Evolutionary conservation across 805 yeast species (phyloP).

Genomic region (Cyberlindnera misumaiensis): DNA sequence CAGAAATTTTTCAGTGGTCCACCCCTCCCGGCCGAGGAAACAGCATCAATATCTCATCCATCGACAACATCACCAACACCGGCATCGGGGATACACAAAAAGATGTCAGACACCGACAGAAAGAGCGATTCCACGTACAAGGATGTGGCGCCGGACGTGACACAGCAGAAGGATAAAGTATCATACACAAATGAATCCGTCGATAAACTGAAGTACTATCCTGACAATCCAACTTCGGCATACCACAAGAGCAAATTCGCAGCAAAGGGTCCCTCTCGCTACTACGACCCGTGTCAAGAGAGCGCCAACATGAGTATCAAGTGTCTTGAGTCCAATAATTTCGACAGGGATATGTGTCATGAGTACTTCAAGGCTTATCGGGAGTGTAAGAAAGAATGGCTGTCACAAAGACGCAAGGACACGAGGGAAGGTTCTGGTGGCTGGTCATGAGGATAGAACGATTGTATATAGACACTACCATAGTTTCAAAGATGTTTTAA

Average conservation of each 20-base stretch:
- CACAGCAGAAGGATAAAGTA: slow-evolving; percentile 32
- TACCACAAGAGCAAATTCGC: slow-evolving; percentile 64
- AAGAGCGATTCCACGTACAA: slow-evolving; percentile 16
- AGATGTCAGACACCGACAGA: slow-evolving; percentile 9
- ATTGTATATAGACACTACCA: not conserved
- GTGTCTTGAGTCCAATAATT: slow-evolving; percentile 74
- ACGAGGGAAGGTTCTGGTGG: slow-evolving; percentile 22
- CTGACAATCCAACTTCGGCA: slow-evolving; percentile 78
- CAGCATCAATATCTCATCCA: no score
- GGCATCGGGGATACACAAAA: not conserved
- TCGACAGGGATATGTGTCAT: slow-evolving; percentile 59
- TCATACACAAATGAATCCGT: slow-evolving; percentile 48
- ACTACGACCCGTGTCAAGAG: slow-evolving; percentile 89
- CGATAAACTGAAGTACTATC: slow-evolving; percentile 63
- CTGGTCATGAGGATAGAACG: slow-evolving; percentile 10
- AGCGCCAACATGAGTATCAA: slow-evolving; percentile 80
- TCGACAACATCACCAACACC: not conserved
- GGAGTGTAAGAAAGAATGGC: slow-evolving; percentile 83
- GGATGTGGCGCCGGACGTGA: slow-evolving; percentile 19
- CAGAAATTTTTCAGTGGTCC: slow-evolving; percentile 1
- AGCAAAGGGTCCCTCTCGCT: slow-evolving; percentile 73
- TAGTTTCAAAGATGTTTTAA: not conserved
- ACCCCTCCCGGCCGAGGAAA: no score
- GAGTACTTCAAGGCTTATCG: slow-evolving; percentile 90
- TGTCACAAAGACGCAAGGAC: slow-evolving; percentile 33